These are phyloP conservation scores for Trichoderma asperellum DNA, from an alignment of 2,329 filamentous ascomycete species.

Conservation along the genomic window DNA sequence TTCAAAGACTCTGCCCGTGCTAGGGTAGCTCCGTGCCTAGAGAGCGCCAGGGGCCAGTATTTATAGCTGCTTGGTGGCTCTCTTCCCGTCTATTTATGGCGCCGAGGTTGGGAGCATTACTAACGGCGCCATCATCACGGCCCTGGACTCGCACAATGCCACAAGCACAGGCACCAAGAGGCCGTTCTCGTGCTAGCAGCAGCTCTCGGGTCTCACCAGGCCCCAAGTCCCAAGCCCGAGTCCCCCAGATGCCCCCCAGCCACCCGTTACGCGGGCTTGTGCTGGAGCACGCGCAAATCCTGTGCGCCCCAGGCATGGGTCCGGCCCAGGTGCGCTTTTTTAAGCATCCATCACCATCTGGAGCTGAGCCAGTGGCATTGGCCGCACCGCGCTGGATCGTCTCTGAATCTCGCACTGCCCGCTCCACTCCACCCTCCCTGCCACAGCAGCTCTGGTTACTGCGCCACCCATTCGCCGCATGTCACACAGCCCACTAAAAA, in stretches of 20 bases:
- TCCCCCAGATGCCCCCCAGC: not conserved
- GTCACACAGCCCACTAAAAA: constrained; percentile 20
- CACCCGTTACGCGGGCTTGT: not conserved
- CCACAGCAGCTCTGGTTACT: constrained; percentile 18
- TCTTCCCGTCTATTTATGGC: constrained; percentile 18
- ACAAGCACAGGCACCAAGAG: not conserved
- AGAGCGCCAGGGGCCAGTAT: not conserved
- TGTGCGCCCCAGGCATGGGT: not conserved
- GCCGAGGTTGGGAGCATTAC: not conserved
- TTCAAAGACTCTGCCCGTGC: not conserved
- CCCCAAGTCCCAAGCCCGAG: not conserved
- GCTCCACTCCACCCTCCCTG: constrained; percentile 13
- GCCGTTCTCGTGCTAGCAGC: not conserved
- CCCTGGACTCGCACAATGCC: not conserved
- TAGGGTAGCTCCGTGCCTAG: not conserved
- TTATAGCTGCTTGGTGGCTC: not conserved
- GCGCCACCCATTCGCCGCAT: constrained; percentile 28
- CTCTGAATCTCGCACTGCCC: constrained; percentile 24
- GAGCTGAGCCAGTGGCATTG: not conserved
- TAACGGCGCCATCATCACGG: not conserved
- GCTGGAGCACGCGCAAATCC: not conserved
- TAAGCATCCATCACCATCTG: not conserved
- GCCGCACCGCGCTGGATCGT: constrained; percentile 12
- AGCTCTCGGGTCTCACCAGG: not conserved
- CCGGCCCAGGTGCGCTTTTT: not conserved